Percentiles rank a stretch among this genome's conserved stretches.
Evolutionary conservation across 169 alveolate species (phyloP).

Genomic region (Plasmodium ovale): DNA sequence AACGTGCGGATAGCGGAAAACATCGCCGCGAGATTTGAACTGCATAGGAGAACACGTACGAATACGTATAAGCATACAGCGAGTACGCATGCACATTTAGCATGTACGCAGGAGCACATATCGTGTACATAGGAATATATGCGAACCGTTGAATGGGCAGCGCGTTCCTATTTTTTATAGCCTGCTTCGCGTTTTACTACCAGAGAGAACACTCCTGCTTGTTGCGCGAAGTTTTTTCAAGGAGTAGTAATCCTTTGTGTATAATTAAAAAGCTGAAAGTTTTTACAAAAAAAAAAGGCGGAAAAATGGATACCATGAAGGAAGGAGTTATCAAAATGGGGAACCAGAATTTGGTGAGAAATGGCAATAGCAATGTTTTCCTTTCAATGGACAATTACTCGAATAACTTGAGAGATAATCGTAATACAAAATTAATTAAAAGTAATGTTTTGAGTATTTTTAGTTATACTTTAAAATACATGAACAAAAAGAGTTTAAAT

Average conservation of each 20-base stretch:
- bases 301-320: constrained; percentile 15
- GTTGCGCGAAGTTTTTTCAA: too few species aligned
- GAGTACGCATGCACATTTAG: too few species aligned
- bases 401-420: not conserved
- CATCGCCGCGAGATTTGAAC: too few species aligned
- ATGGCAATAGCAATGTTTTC: constrained; percentile 18
- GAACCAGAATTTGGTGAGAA: not conserved
- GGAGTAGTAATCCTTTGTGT: not conserved
- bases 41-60: too few species aligned
- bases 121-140: too few species aligned
- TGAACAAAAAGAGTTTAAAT: constrained; percentile 63
- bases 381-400: constrained; percentile 60
- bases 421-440: constrained; percentile 13
- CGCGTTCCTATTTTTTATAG: constrained; percentile 1
- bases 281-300: not conserved
- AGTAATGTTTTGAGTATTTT: constrained; percentile 71
- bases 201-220: not conserved
- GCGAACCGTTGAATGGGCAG: constrained; percentile 18
- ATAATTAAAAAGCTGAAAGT: not conserved
- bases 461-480: constrained; percentile 68
- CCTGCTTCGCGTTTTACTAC: not conserved
- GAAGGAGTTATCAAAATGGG: constrained; percentile 37
- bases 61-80: too few species aligned
- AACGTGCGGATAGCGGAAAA: not conserved
- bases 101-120: too few species aligned